These are phyloP conservation scores for Gnomoniopsis smithogilvyi DNA, from an alignment of 2,329 filamentous ascomycete genomes.

Conservation along the genomic window DNA sequence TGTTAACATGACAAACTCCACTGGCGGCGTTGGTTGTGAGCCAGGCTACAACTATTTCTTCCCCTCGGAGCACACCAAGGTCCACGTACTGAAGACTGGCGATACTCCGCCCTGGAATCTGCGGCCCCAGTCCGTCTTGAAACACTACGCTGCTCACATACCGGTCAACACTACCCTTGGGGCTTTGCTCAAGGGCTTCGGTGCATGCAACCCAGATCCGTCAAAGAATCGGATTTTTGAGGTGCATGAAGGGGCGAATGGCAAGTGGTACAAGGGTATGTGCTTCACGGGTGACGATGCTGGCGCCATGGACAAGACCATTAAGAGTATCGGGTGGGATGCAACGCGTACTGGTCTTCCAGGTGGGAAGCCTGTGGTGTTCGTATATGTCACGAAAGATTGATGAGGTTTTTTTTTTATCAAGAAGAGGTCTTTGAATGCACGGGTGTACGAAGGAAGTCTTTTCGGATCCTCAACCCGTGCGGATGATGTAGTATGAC, in stretches of 20 bases:
- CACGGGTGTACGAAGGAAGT: neutral
- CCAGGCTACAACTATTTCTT: slow-evolving; percentile 64
- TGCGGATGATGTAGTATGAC: too few species aligned
- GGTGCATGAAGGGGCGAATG: slow-evolving; percentile 51
- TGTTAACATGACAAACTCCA: slow-evolving; percentile 53
- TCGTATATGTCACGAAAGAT: slow-evolving; percentile 56
- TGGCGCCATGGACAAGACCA: slow-evolving; percentile 43
- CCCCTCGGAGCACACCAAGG: slow-evolving; percentile 53
- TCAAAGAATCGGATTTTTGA: slow-evolving; percentile 58
- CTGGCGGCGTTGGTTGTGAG: slow-evolving; percentile 56
- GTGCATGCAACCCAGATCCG: slow-evolving; percentile 46
- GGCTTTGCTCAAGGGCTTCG: slow-evolving; percentile 57
- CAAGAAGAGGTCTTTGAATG: neutral
- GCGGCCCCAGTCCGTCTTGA: slow-evolving; percentile 36
- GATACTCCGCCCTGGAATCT: slow-evolving; percentile 51
- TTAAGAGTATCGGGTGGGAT: slow-evolving; percentile 60
- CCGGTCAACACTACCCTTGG: slow-evolving; percentile 50
- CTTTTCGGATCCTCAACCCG: too few species aligned
- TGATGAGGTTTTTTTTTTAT: slow-evolving; percentile 24
- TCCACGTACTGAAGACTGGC: slow-evolving; percentile 53
- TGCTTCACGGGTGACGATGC: slow-evolving; percentile 48
- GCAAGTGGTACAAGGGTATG: slow-evolving; percentile 57
- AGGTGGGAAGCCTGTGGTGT: slow-evolving; percentile 53
- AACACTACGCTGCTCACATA: slow-evolving; percentile 49
- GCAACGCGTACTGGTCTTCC: slow-evolving; percentile 42